Percentiles rank a stretch among this genome's conserved stretches.
Evolutionary conservation across 2,329 filamentous ascomycete species (phyloP).

Genomic region (Chalara sp.): DNA sequence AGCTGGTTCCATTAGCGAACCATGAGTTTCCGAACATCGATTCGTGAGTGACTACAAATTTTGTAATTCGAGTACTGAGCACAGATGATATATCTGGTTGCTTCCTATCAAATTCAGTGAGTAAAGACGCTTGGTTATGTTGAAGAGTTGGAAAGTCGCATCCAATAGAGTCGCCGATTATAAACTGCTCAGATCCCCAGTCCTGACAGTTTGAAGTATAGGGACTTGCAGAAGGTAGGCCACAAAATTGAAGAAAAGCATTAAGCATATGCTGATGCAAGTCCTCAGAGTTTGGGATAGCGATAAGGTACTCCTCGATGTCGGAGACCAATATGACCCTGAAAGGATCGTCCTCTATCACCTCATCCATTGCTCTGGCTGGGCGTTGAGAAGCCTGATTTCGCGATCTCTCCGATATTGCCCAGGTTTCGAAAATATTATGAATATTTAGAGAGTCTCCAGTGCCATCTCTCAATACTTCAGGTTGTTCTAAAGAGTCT

Average conservation of each 20-base stretch:
- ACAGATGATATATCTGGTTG: slow-evolving; percentile 5
- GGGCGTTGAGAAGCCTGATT: slow-evolving; percentile 49
- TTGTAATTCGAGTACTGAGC: slow-evolving; percentile 16
- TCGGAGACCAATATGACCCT: slow-evolving; percentile 77
- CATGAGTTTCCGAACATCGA: slow-evolving; percentile 41
- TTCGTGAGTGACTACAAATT: slow-evolving; percentile 35
- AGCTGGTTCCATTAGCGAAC: neutral
- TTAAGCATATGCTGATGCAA: slow-evolving; percentile 50
- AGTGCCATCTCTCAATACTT: slow-evolving; percentile 14
- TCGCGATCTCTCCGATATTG: slow-evolving; percentile 44
- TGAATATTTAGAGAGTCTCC: slow-evolving; percentile 10
- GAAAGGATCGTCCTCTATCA: slow-evolving; percentile 73
- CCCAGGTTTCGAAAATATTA: slow-evolving; percentile 37
- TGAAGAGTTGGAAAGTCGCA: too few species aligned
- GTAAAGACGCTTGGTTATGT: too few species aligned
- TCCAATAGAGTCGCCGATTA: neutral
- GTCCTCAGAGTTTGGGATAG: slow-evolving; percentile 36
- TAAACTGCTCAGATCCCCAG: neutral
- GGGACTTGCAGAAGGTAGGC: slow-evolving; percentile 45
- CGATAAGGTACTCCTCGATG: slow-evolving; percentile 55
- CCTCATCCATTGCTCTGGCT: slow-evolving; percentile 67
- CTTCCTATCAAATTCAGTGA: slow-evolving; percentile 1
- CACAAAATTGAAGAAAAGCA: slow-evolving; percentile 63
- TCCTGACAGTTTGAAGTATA: neutral
- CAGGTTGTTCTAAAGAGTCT: slow-evolving; percentile 13